These are phyloP conservation scores for Gardenia jasminoides DNA, from an alignment of 257 asterid genomes.

Conservation along the genomic window DNA sequence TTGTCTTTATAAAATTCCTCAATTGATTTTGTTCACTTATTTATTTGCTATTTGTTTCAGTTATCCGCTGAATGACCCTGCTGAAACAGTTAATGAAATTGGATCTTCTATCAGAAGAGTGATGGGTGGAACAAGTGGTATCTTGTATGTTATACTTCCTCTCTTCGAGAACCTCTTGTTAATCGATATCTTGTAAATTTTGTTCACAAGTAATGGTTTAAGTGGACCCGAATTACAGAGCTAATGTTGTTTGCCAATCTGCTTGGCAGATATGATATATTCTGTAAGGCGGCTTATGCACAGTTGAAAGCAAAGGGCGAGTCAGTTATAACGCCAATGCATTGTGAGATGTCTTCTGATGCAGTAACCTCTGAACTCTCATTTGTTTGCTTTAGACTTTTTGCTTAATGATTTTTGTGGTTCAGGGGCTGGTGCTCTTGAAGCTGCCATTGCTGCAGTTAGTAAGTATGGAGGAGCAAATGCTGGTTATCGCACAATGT, in stretches of 20 bases:
- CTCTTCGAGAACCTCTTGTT: constrained; percentile 2
- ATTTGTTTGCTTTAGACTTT: constrained; percentile 6
- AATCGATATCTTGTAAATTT: not conserved
- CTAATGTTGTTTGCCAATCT: constrained; percentile 4
- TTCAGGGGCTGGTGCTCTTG: constrained; percentile 90
- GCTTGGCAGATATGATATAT: constrained; percentile 69
- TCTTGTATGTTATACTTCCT: constrained; percentile 51
- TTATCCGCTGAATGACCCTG: constrained; percentile 94
- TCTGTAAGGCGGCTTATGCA: constrained; percentile 84
- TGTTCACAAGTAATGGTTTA: not conserved
- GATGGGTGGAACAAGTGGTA: constrained; percentile 99
- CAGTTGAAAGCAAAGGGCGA: constrained; percentile 56
- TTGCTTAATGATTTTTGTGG: constrained; percentile 22
- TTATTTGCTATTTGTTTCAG: constrained; percentile 43
- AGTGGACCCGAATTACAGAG: not conserved
- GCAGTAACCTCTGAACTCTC: constrained; percentile 13
- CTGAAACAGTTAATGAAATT: constrained; percentile 74
- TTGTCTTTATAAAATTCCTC: constrained; percentile 14
- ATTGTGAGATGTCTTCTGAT: constrained; percentile 54
- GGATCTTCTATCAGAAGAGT: constrained; percentile 84
- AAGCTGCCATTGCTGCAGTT: constrained; percentile 88
- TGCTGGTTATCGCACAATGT: constrained; percentile 85
- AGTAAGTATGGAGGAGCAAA: constrained; percentile 94
- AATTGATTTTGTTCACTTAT: constrained; percentile 5
- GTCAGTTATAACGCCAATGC: constrained; percentile 45